These are phyloP conservation scores for Sporothrix brunneoviolacea DNA, from an alignment of 2,329 filamentous ascomycete species.

Conservation along the genomic window DNA sequence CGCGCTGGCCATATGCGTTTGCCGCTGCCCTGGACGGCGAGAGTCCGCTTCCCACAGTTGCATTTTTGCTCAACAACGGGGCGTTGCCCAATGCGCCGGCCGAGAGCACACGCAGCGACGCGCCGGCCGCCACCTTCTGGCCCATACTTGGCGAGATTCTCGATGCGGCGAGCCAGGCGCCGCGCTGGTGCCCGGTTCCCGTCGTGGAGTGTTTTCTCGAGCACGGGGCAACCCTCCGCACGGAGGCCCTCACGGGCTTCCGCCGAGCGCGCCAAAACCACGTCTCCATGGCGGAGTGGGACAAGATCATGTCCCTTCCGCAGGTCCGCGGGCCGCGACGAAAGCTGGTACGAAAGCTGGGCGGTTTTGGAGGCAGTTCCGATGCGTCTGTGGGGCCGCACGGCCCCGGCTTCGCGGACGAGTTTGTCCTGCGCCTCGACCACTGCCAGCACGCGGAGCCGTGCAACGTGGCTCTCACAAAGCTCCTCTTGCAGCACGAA, in stretches of 20 bases:
- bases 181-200: conserved; percentile 14
- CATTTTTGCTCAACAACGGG: conserved; percentile 4
- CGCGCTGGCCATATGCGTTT: not conserved
- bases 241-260: not conserved
- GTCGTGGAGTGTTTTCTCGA: conserved; percentile 6
- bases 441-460: conserved; percentile 13
- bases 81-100: not conserved
- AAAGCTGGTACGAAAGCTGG: not conserved
- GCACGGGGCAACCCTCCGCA: not conserved
- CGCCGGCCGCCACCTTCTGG: not conserved
- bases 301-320: conserved; percentile 2
- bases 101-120: not conserved
- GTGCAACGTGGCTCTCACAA: conserved; percentile 7
- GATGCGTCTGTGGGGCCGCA: no score
- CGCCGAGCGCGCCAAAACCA: not conserved
- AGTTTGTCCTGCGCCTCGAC: conserved; percentile 6
- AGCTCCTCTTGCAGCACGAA: conserved; percentile 3
- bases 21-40: conserved; percentile 2
- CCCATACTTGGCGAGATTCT: conserved; percentile 7
- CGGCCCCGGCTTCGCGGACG: not conserved
- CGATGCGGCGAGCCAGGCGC: conserved; percentile 2
- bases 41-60: not conserved
- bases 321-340: conserved; percentile 13
- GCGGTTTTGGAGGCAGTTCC: no score
- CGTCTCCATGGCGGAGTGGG: conserved; percentile 4